Evolutionary conservation across 805 yeast genomes (phyloP).

Genomic region (Pichia occidentalis): DNA sequence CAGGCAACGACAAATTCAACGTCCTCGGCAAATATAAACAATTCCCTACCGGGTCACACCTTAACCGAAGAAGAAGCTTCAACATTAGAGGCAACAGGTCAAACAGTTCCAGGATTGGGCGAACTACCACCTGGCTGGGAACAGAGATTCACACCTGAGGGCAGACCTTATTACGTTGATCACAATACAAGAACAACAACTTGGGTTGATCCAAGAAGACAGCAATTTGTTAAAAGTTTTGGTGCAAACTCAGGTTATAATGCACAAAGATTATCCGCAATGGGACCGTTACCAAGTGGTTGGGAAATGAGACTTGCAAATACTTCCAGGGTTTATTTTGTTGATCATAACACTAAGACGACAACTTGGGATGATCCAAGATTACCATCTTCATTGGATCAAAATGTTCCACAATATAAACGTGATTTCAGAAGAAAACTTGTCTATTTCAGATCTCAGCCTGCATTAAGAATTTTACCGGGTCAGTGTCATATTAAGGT

Average conservation of each 20-base stretch:
- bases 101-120: slow-evolving; percentile 92
- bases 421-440: slow-evolving; percentile 98
- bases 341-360: slow-evolving; percentile 97
- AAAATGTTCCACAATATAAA: slow-evolving; percentile 97
- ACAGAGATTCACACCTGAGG: slow-evolving; percentile 95
- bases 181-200: slow-evolving; percentile 99
- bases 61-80: slow-evolving; percentile 24
- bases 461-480: slow-evolving; percentile 92
- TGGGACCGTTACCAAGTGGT: slow-evolving; percentile 97
- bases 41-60: slow-evolving; percentile 34
- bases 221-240: slow-evolving; percentile 93
- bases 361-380: slow-evolving; percentile 99
- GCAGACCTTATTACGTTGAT: slow-evolving; percentile 96
- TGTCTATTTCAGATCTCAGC: slow-evolving; percentile 96
- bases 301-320: slow-evolving; percentile 99
- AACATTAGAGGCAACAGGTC: slow-evolving; percentile 67
- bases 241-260: slow-evolving; percentile 89
- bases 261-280: slow-evolving; percentile 95
- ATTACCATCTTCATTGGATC: slow-evolving; percentile 93
- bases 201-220: slow-evolving; percentile 99
- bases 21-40: slow-evolving; percentile 35
- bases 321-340: slow-evolving; percentile 97
- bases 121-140: slow-evolving; percentile 99
- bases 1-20: slow-evolving; percentile 40
- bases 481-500: slow-evolving; percentile 99